Percentiles rank a stretch among this genome's conserved stretches.
These are phyloP conservation scores for Citrus reticulata DNA, from an alignment of 345 rosid genomes.

Conservation along the genomic window DNA sequence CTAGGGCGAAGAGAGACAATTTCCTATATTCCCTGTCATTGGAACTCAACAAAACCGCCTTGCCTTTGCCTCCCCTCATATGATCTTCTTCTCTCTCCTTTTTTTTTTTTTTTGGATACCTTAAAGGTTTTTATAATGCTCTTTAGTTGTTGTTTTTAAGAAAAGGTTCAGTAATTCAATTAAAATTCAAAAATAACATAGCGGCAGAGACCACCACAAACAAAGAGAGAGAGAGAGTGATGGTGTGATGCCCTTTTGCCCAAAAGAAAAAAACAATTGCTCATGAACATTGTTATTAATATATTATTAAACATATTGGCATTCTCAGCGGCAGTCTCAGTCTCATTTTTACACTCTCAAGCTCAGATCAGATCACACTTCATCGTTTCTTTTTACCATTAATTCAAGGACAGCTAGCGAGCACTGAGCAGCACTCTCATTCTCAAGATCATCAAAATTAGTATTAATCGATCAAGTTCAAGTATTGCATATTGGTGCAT, in stretches of 20 bases:
- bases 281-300: too few species aligned
- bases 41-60: conserved; percentile 41
- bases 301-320: background rate
- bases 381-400: background rate
- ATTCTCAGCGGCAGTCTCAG: background rate
- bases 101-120: background rate
- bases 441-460: background rate
- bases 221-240: background rate
- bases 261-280: background rate
- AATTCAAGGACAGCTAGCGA: background rate
- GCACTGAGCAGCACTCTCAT: background rate
- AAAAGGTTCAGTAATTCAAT: background rate
- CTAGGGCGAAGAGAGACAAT: conserved; percentile 23
- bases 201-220: conserved; percentile 2
- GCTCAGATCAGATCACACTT: conserved; percentile 9
- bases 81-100: conserved; percentile 7
- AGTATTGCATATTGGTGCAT: background rate
- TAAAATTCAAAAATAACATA: background rate
- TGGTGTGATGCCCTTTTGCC: background rate
- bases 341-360: background rate
- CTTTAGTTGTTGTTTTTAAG: conserved; percentile 19
- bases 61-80: conserved; percentile 1
- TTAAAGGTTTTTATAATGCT: background rate
- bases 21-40: conserved; percentile 53
- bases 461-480: too few species aligned